Evolutionary conservation across 768 basidiomycete species (phyloP), one percentile per base, ranked within the genome.

Genomic region (Leccinum ochraceum): DNA sequence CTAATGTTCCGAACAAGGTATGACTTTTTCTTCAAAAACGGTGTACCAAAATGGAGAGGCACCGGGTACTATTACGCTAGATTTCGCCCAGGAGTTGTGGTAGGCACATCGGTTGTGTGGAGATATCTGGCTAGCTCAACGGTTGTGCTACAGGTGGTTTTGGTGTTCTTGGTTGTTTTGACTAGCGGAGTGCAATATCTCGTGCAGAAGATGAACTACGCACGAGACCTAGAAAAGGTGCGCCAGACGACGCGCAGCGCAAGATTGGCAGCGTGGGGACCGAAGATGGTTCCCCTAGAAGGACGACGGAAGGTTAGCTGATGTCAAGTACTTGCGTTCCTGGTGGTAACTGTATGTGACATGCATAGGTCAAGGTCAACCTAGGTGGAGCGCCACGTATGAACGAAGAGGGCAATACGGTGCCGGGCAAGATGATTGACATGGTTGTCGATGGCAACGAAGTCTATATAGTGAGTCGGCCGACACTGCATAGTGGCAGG

Each of bases 1-100:
- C n/a, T 62, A 36, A 61, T 53, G 20, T 52, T 46, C 44, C 16
- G 62, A 14, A 32, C 20, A 62, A 92, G 92, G 66, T 93, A 93
- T 63, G 90, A 93, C 73, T 92, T 92, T 74, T 99, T 98, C 83
- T 92, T 91, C 81, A 95, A 96, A 76, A 98, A 98, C 63, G 96
- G 96, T 22, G 94, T 99, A 4, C 96, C 96, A 0, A 91, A 83
- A 71, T 99, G 96, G 96, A 83, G 95, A 64, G 96, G 95, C 16
- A 94, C 92, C 34, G 92, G 94, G 49, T 98, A 98, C 76, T 98
- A 98, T 75, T 99, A 98, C 75, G 86, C 92, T 32, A 87, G 97
- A 56, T 99, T 91, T 81, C 84, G 96, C 32, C 96, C 96, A n/a
- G 94, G 95, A 26, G 80, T 98, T 61, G 85, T 85, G 61, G 90